phyloP scores from a whole-genome alignment of 2,329 filamentous ascomycete genomes.

The Ceratocystis destructans region DNA sequence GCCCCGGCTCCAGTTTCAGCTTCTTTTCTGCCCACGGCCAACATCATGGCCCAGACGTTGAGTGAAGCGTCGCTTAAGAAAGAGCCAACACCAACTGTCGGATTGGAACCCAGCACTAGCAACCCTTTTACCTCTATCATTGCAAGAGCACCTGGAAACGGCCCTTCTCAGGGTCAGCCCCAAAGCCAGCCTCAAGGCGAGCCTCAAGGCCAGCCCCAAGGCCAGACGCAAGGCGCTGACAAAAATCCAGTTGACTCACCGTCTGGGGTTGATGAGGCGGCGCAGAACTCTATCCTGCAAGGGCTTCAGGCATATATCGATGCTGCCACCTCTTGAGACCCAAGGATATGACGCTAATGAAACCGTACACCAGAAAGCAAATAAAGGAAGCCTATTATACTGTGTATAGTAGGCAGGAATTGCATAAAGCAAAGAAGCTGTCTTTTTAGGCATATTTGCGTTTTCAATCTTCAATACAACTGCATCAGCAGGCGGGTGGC shows the following conservation, averaged over 20 bases:
- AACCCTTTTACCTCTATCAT: slow-evolving; percentile 8
- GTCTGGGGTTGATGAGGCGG: neutral
- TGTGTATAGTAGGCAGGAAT: neutral
- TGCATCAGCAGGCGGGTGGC: neutral
- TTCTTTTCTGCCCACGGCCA: neutral
- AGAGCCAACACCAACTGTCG: neutral
- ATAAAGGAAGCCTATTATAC: neutral
- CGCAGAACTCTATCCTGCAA: slow-evolving; percentile 12
- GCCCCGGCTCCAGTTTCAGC: slow-evolving; percentile 15
- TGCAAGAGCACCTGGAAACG: neutral
- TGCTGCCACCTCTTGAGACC: slow-evolving; percentile 13
- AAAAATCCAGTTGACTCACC: neutral
- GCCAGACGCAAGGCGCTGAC: neutral
- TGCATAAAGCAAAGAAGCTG: neutral
- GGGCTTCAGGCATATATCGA: slow-evolving; percentile 19
- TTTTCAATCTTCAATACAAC: neutral
- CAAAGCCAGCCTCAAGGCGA: neutral
- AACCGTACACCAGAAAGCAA: too few relatives aligned
- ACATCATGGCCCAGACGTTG: neutral
- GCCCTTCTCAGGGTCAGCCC: neutral
- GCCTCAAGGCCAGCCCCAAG: neutral
- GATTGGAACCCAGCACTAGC: neutral
- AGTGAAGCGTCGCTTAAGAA: neutral
- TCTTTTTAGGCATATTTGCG: neutral
- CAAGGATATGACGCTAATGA: neutral